Evolutionary conservation across 1,284 basidiomycete species (phyloP), one percentile per base, ranked within the genome.

Genomic region (Cutaneotrichosporon sp.): DNA sequence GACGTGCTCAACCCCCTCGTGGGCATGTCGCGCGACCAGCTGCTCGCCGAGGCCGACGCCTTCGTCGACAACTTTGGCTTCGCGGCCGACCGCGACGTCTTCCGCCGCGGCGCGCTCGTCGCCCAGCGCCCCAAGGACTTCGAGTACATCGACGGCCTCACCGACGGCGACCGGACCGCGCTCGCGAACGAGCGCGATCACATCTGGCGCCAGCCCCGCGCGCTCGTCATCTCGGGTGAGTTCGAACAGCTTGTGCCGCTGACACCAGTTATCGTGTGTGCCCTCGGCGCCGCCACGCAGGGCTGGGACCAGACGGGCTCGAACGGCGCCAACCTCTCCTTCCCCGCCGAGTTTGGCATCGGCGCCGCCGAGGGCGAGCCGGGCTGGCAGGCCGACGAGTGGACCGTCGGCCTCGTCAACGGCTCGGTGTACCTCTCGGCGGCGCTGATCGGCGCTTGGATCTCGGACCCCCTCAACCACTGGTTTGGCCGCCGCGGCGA

Each of bases 381-480:
- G 1, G 45, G 45, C 8, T 54, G 59, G n/a, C 29, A 63, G 42
- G 43, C 49, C 2, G 63, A 59, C 29, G 59, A 61, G 43, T 65
- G 56, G 59, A 67, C 91, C 4, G 81, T 89, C 25, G 90, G 90
- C 45, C 77, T 90, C 22, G 84, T 92, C 61, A 91, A 90, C 72
- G 84, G 87, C 14, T 87, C 87, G 0, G 89, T 89, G 20, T 91
- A 91, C 78, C 82, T 88, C 69, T 71, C 82, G 69, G 68, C 71
- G 79, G 83, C 65, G 69, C 74, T 64, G 42, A 24, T 67, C 31
- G 67, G 64, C 50, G 79, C 80, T 75, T 90, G 89, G 89, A 47
- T 90, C 47, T 87, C 88, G 0, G 85, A 86, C 49, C 90, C 89
- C 4, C 82, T 90, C 63, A 91, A 91, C 74, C 81, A 82, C 60